A percentile compares a stretch with the other conserved stretches of the same genome.
Evolutionary conservation across 148 eudicot genomes (phyloP).

Genomic region (Nyssa sinensis): DNA sequence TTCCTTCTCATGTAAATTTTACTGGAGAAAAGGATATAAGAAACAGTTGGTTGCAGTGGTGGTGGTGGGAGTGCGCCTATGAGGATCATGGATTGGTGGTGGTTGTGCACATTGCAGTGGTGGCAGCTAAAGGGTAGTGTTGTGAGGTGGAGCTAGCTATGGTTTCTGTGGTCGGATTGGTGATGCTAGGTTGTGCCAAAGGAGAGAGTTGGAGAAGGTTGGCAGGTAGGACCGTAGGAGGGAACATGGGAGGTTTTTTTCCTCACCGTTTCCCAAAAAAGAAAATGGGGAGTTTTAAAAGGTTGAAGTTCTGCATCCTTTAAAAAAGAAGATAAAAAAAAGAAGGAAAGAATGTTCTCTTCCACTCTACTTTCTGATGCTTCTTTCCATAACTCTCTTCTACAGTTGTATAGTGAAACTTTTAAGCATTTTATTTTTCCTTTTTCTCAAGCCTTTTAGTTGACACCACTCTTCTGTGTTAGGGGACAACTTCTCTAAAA

Average conservation of each 20-base stretch:
- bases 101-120: background rate
- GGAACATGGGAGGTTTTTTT: background rate
- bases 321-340: too few species aligned
- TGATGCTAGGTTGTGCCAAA: background rate
- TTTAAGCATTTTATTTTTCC: background rate
- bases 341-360: too few species aligned
- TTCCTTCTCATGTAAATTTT: background rate
- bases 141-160: background rate
- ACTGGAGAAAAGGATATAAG: background rate
- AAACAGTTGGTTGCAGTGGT: background rate
- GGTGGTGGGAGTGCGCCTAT: background rate
- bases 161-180: background rate
- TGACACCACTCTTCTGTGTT: too few species aligned
- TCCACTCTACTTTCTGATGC: too few species aligned
- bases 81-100: background rate
- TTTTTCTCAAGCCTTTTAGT: background rate
- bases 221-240: background rate
- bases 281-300: background rate
- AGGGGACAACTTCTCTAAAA: background rate
- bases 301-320: background rate
- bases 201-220: background rate
- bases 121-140: background rate
- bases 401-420: background rate
- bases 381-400: background rate
- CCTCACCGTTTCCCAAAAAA: background rate